Conservation (phyloP, 2,329 filamentous ascomycete genomes). For the Cladosporium sp. region DNA sequence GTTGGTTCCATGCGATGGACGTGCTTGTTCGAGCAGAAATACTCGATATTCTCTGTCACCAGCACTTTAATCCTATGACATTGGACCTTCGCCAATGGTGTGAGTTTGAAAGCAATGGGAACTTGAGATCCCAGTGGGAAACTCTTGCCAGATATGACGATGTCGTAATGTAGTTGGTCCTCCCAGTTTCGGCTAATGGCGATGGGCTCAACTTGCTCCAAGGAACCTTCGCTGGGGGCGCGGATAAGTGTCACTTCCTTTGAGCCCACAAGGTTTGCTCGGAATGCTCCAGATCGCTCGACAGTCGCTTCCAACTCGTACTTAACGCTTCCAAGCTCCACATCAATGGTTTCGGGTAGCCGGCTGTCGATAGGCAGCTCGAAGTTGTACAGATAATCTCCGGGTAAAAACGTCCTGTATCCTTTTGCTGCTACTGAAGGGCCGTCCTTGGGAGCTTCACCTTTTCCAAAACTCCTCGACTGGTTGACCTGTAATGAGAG, state of each 20-base stretch:
- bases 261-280: conserved; percentile 77
- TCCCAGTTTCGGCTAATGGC: conserved; percentile 94
- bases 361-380: conserved; percentile 81
- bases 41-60: conserved; percentile 86
- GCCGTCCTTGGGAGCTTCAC: conserved; percentile 60
- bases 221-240: conserved; percentile 79
- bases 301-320: conserved; percentile 85
- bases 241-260: conserved; percentile 84
- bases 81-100: conserved; percentile 87
- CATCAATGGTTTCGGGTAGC: conserved; percentile 78
- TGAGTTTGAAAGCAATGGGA: conserved; percentile 91
- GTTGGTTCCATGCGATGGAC: conserved; percentile 83
- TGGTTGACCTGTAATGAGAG: conserved; percentile 79
- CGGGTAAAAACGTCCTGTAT: conserved; percentile 80
- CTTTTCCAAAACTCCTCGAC: conserved; percentile 81
- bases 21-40: conserved; percentile 81
- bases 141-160: conserved; percentile 92
- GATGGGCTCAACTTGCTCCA: conserved; percentile 90
- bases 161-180: conserved; percentile 92
- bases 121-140: conserved; percentile 86
- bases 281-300: conserved; percentile 85
- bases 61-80: conserved; percentile 91
- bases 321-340: conserved; percentile 81
- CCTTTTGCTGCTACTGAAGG: conserved; percentile 70
- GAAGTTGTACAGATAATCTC: conserved; percentile 73